Percentiles rank a stretch among this genome's conserved stretches.
Conservation (phyloP, 2,329 filamentous ascomycete species). For the Aureobasidium sp. region DNA sequence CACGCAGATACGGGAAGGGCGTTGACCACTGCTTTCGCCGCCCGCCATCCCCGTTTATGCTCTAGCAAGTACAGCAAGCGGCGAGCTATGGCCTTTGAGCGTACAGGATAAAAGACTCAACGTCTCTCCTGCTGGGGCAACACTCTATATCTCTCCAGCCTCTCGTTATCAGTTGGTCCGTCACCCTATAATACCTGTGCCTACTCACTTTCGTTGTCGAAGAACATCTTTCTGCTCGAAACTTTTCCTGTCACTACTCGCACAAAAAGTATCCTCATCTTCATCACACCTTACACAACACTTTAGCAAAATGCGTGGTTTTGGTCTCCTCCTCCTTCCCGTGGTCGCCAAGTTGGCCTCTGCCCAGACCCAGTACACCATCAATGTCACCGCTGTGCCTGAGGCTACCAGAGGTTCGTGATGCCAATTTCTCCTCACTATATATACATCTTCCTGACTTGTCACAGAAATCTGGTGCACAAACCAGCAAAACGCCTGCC, state of each 20-base stretch:
- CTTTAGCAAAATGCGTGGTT: slow-evolving; percentile 36
- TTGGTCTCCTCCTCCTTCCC: slow-evolving; percentile 43
- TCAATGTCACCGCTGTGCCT: slow-evolving; percentile 57
- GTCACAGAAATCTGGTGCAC: slow-evolving; percentile 56
- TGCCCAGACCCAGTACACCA: slow-evolving; percentile 45
- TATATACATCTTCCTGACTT: slow-evolving; percentile 21
- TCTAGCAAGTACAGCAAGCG: slow-evolving; percentile 10
- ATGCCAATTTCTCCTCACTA: no score
- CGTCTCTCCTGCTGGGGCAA: slow-evolving; percentile 9
- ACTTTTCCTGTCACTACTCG: not conserved
- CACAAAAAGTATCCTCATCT: not conserved
- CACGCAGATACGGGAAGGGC: slow-evolving; percentile 11
- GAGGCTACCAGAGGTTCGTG: slow-evolving; percentile 47
- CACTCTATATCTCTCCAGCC: not conserved
- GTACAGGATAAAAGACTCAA: slow-evolving; percentile 16
- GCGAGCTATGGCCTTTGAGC: slow-evolving; percentile 13
- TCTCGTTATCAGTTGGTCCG: not conserved
- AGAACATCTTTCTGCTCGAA: slow-evolving; percentile 1
- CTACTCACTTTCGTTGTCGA: slow-evolving; percentile 13
- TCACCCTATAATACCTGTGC: slow-evolving; percentile 8
- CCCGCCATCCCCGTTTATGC: slow-evolving; percentile 13
- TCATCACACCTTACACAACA: not conserved
- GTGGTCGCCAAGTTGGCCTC: slow-evolving; percentile 47
- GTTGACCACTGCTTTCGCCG: slow-evolving; percentile 10
- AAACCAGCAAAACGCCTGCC: slow-evolving; percentile 58